A percentile compares a stretch with the other conserved stretches of the same genome.
Conservation (phyloP, 495 filamentous ascomycete genomes). For the Daldinia grandis region DNA sequence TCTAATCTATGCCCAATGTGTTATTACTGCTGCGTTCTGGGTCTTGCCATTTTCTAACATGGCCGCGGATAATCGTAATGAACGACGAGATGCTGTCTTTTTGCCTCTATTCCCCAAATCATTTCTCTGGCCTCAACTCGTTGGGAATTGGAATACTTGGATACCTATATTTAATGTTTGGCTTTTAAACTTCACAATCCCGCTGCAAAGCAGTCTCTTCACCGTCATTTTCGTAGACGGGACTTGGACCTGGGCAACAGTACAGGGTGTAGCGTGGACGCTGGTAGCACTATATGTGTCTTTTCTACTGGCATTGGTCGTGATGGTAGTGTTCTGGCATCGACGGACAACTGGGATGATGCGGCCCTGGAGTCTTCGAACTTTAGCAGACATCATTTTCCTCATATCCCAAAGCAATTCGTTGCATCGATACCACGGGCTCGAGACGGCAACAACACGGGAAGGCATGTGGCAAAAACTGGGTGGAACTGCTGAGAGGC, state of each 20-base stretch:
- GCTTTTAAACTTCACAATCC: constrained; percentile 58
- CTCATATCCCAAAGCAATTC: constrained; percentile 83
- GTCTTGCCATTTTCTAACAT: constrained; percentile 79
- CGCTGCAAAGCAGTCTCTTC: constrained; percentile 57
- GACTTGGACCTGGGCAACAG: constrained; percentile 80
- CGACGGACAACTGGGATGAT: constrained; percentile 73
- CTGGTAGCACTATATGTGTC: constrained; percentile 77
- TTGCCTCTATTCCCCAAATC: constrained; percentile 61
- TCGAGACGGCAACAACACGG: constrained; percentile 66
- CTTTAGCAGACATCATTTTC: constrained; percentile 77
- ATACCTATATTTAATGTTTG: constrained; percentile 55
- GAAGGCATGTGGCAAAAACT: constrained; percentile 58
- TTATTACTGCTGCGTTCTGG: constrained; percentile 79
- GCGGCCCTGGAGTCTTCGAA: constrained; percentile 76
- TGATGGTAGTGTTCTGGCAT: constrained; percentile 60
- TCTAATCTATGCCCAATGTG: constrained; percentile 75
- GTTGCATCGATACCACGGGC: constrained; percentile 66
- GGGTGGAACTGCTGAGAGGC: constrained; percentile 63
- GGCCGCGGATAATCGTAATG: constrained; percentile 62
- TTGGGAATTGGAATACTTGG: constrained; percentile 56
- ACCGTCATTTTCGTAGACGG: constrained; percentile 54
- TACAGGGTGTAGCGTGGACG: constrained; percentile 79
- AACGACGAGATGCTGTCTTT: constrained; percentile 61
- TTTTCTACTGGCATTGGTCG: constrained; percentile 63
- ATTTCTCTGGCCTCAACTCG: constrained; percentile 57